Percentiles rank a stretch among this genome's conserved stretches.
phyloP scores from a whole-genome alignment of 1,139 yeast genomes.

The Kazachstania sp. region DNA sequence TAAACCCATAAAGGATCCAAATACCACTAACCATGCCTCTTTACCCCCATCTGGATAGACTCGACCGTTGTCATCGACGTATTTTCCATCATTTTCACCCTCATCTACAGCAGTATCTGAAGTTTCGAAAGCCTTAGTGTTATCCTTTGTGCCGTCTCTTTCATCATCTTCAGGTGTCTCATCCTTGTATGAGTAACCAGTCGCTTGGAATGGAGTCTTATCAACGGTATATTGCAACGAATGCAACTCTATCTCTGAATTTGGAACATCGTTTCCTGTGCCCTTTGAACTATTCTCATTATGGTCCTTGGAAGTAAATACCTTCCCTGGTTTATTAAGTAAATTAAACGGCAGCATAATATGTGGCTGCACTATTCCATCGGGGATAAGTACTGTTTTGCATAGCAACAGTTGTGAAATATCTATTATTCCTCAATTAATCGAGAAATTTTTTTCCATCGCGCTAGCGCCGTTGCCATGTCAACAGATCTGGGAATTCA shows the following conservation, averaged over 20 bases:
- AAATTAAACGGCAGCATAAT: slow-evolving; percentile 4
- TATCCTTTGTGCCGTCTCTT: background rate
- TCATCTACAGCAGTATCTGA: background rate
- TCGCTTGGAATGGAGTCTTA: background rate
- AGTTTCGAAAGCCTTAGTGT: background rate
- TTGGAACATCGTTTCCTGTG: background rate
- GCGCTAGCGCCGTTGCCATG: too few species aligned
- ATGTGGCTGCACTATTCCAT: too few species aligned
- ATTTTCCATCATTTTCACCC: background rate
- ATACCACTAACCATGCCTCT: slow-evolving; percentile 42
- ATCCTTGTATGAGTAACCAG: background rate
- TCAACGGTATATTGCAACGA: background rate
- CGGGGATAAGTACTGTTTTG: too few species aligned
- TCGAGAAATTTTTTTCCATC: too few species aligned
- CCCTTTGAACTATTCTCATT: background rate
- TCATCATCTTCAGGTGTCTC: background rate
- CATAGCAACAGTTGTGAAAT: too few species aligned
- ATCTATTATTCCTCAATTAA: too few species aligned
- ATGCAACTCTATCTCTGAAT: background rate
- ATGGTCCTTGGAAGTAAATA: slow-evolving; percentile 3
- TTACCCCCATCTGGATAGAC: slow-evolving; percentile 30
- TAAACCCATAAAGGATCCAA: slow-evolving; percentile 59
- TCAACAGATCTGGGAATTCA: too few species aligned
- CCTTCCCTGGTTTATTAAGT: slow-evolving; percentile 2
- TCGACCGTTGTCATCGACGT: slow-evolving; percentile 12